Evolutionary conservation across 495 filamentous ascomycete genomes (phyloP).

Genomic region (Penicillium parvum): DNA sequence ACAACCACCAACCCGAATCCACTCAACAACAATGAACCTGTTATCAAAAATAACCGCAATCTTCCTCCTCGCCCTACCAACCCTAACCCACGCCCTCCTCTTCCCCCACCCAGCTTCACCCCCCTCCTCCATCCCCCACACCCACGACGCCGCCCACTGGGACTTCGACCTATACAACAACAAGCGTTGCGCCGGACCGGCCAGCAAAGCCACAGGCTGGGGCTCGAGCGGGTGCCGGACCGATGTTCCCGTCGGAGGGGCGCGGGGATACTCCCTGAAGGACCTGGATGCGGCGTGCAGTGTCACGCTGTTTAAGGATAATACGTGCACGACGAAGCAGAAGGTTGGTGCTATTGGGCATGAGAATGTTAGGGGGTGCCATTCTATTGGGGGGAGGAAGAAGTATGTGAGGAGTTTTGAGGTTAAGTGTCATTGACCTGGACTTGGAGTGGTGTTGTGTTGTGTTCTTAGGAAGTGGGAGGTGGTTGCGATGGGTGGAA

Average conservation of each 20-base stretch:
- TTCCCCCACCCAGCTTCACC: neutral
- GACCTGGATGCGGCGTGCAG: conserved; percentile 9
- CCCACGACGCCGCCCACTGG: conserved; percentile 1
- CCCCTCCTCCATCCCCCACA: too few species aligned
- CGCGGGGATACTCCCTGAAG: neutral
- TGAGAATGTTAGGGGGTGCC: conserved; percentile 1
- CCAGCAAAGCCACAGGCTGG: conserved; percentile 1
- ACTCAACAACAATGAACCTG: too few species aligned
- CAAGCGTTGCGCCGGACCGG: conserved; percentile 1
- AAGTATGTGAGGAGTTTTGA: conserved; percentile 9
- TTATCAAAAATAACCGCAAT: neutral
- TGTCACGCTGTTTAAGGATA: conserved; percentile 13
- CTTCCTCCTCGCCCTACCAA: neutral
- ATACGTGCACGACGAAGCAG: conserved; percentile 3
- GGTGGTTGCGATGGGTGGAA: too few species aligned
- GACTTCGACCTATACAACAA: conserved; percentile 11
- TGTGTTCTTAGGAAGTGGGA: too few species aligned
- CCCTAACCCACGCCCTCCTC: neutral
- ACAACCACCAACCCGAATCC: too few species aligned
- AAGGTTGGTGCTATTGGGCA: conserved; percentile 3
- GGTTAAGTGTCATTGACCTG: too few species aligned
- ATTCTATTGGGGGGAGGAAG: neutral
- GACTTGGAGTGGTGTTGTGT: too few species aligned
- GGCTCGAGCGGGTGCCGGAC: conserved; percentile 8
- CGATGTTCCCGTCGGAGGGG: conserved; percentile 2